A percentile compares a stretch with the other conserved stretches of the same genome.
phyloP scores from a whole-genome alignment of 495 filamentous ascomycete genomes.

The Penicillium lividum region DNA sequence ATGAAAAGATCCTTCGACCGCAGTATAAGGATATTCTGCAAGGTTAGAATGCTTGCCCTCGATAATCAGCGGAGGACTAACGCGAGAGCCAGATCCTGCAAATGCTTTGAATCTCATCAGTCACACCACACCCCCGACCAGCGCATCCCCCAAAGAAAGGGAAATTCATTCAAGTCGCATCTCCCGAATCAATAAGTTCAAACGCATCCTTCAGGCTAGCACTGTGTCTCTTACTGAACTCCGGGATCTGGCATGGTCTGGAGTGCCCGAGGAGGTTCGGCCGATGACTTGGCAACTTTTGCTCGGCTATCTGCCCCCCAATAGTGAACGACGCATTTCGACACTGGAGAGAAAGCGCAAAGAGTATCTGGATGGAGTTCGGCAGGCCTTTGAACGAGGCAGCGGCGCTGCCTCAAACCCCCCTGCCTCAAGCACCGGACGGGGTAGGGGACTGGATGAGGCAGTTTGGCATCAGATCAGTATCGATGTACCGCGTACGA shows the following conservation, averaged over 20 bases:
- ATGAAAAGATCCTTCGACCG: constrained; percentile 92
- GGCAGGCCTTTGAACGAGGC: constrained; percentile 87
- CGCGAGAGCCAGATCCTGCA: constrained; percentile 68
- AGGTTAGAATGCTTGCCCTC: constrained; percentile 42
- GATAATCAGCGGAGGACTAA: constrained; percentile 10
- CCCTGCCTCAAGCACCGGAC: constrained; percentile 41
- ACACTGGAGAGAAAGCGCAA: constrained; percentile 94
- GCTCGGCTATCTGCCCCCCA: constrained; percentile 92
- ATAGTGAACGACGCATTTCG: constrained; percentile 84
- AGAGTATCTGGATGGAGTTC: constrained; percentile 94
- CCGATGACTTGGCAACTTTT: constrained; percentile 98
- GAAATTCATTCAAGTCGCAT: constrained; percentile 87
- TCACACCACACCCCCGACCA: constrained; percentile 72
- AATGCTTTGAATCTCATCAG: constrained; percentile 94
- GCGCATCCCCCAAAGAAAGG: constrained; percentile 78
- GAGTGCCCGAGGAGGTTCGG: constrained; percentile 89
- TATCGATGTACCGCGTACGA: constrained; percentile 96
- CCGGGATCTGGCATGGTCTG: constrained; percentile 85
- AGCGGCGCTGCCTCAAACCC: constrained; percentile 35
- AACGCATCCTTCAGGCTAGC: constrained; percentile 86
- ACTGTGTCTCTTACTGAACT: constrained; percentile 84
- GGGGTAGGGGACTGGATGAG: constrained; percentile 82
- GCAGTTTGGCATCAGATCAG: constrained; percentile 98
- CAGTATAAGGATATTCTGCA: constrained; percentile 96
- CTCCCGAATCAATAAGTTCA: constrained; percentile 97